Evolutionary conservation across 768 basidiomycete genomes (phyloP), one percentile per base, ranked within the genome.

Genomic region (Obba rivulosa): DNA sequence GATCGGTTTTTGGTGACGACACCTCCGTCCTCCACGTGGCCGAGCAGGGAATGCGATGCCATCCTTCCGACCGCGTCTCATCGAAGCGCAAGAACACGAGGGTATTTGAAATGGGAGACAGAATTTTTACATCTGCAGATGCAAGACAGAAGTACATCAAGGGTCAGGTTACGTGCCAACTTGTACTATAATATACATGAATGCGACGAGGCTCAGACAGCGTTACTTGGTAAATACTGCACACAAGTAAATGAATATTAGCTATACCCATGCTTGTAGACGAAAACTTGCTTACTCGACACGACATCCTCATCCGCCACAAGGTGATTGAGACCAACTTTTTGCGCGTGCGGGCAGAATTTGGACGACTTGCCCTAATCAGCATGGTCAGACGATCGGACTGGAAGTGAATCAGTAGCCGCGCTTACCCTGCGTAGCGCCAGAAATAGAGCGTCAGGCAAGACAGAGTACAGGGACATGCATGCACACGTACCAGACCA

Each of bases 341-440:
- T 96, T 67, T 96, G 93, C 2, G 92, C 91, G 59, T 96, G 89
- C 3, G 92, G 92, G 36, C 82, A 74, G 66, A 96, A 96, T 67
- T 93, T 94, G 61, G 90, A 92, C 22, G 92, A 94, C 65, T 90
- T 91, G 2, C 93, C 93, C 92, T 89, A 56, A 34, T 45, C 36
- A 28, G 45, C 11, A 22, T 17, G 21, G 51, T 37, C 45, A 48
- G 40, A 49, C 50, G 42, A 25, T 21, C 45, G 24, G n/a, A 38
- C 34, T 35, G 13, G 18, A 43, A 41, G 21, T 31, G 16, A 48
- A 13, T 28, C 38, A 43, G 36, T 16, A n/a, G 28, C 41, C 49
- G 45, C 38, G 50, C 53, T 55, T 50, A 58, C 55, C 50, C 54
- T 62, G 49, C 25, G 31, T 14, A 24, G 18, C 35, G 21, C 38